These are phyloP conservation scores for Leptoxyphium fumago DNA, from an alignment of 2,329 filamentous ascomycete species.

Conservation along the genomic window DNA sequence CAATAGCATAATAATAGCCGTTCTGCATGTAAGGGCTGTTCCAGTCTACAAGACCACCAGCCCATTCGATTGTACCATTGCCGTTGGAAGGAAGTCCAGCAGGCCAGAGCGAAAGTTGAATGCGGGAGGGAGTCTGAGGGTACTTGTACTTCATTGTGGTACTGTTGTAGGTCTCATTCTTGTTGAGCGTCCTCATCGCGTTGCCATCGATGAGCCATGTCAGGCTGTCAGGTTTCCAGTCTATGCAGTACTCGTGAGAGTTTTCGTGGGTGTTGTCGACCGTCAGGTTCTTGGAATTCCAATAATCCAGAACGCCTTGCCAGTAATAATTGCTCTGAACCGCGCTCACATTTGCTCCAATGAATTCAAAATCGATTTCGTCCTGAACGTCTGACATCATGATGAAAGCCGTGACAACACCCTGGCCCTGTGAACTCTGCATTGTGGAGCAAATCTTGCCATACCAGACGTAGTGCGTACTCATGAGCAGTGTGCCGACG, in stretches of 20 bases:
- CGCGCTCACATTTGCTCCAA: conserved; percentile 61
- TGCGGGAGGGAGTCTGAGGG: conserved; percentile 79
- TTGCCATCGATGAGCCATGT: conserved; percentile 79
- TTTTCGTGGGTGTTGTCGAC: conserved; percentile 57
- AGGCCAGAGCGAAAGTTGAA: conserved; percentile 94
- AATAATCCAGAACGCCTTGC: conserved; percentile 79
- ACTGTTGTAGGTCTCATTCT: conserved; percentile 70
- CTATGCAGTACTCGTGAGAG: conserved; percentile 81
- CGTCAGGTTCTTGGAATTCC: conserved; percentile 58
- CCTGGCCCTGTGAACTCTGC: conserved; percentile 68
- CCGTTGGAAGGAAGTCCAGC: conserved; percentile 68
- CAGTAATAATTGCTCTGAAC: conserved; percentile 96
- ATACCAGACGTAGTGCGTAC: conserved; percentile 89
- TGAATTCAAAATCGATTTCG: conserved; percentile 94
- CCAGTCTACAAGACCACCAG: conserved; percentile 85
- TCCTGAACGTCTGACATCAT: conserved; percentile 91
- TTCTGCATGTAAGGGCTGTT: conserved; percentile 64
- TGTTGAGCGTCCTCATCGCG: conserved; percentile 57
- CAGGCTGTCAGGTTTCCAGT: conserved; percentile 78
- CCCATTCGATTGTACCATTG: conserved; percentile 78
- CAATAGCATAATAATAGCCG: conserved; percentile 77
- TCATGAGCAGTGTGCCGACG: conserved; percentile 74
- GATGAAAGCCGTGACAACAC: conserved; percentile 96
- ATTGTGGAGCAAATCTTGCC: conserved; percentile 76
- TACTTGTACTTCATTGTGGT: conserved; percentile 70